Evolutionary conservation across 2,329 filamentous ascomycete genomes (phyloP).

Genomic region (Xylariaceae sp.): DNA sequence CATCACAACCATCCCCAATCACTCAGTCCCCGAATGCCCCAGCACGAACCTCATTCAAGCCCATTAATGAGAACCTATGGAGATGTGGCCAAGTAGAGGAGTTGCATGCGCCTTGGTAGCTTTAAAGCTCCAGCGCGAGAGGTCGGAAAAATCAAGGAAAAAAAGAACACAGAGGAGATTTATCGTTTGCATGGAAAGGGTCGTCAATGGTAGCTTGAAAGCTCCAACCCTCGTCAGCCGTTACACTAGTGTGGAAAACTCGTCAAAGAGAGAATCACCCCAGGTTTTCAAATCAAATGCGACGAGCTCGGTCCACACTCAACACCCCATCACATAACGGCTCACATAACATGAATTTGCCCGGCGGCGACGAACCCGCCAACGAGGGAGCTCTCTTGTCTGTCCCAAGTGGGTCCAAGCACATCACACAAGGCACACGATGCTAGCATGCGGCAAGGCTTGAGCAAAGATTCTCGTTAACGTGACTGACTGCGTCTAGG

Average conservation of each 20-base stretch:
- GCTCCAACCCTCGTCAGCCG: conserved; percentile 40
- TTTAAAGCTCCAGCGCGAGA: conserved; percentile 59
- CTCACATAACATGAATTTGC: not conserved
- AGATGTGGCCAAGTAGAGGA: conserved; percentile 27
- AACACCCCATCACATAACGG: too few species aligned
- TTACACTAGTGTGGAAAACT: conserved; percentile 7
- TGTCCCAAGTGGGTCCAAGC: conserved; percentile 20
- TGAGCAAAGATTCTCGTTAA: conserved; percentile 2
- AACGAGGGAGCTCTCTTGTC: conserved; percentile 6
- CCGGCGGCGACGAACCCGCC: conserved; percentile 1
- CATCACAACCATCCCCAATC: conserved; percentile 29
- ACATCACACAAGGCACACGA: conserved; percentile 5
- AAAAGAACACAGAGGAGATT: conserved; percentile 27
- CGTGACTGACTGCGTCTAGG: not conserved
- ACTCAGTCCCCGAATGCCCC: conserved; percentile 25
- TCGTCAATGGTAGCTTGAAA: conserved; percentile 47
- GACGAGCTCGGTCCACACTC: conserved; percentile 9
- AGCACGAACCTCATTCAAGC: conserved; percentile 31
- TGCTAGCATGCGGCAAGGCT: conserved; percentile 10
- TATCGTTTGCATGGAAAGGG: conserved; percentile 32
- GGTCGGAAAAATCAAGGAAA: conserved; percentile 14
- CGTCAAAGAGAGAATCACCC: not conserved
- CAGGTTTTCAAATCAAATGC: not conserved
- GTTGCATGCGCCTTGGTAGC: conserved; percentile 52
- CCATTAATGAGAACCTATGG: conserved; percentile 31